Conservation (phyloP, 805 yeast genomes). For the Yamadazyma laniorum region DNA sequence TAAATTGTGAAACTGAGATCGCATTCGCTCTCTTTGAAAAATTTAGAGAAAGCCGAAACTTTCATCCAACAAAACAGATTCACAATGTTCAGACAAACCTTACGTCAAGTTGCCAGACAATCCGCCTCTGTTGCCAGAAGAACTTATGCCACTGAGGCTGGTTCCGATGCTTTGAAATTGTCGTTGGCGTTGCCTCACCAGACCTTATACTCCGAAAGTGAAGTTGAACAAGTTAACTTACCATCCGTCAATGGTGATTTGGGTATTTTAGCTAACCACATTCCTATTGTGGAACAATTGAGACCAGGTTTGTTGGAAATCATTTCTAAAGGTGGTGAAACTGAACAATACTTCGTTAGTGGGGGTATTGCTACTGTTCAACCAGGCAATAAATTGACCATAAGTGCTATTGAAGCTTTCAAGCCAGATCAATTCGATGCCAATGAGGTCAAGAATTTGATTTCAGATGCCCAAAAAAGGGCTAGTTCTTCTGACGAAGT, state of each 20-base stretch:
- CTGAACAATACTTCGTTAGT: constrained; percentile 81
- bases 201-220: constrained; percentile 59
- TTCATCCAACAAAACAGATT: constrained; percentile 7
- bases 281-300: constrained; percentile 94
- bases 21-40: constrained; percentile 10
- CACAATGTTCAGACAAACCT: constrained; percentile 61
- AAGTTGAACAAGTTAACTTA: constrained; percentile 75
- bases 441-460: constrained; percentile 72
- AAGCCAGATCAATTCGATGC: constrained; percentile 84
- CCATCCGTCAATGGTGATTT: constrained; percentile 95
- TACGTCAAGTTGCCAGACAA: constrained; percentile 60
- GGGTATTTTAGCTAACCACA: constrained; percentile 97
- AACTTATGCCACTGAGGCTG: constrained; percentile 84
- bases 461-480: constrained; percentile 94
- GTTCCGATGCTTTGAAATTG: constrained; percentile 72
- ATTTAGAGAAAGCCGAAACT: constrained; percentile 14
- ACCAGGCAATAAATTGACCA: constrained; percentile 87
- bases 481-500: constrained; percentile 79
- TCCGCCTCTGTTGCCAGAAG: constrained; percentile 62
- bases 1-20: constrained; percentile 16
- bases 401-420: constrained; percentile 94
- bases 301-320: constrained; percentile 94
- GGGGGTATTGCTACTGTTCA: constrained; percentile 97
- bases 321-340: constrained; percentile 69
- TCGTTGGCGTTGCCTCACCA: constrained; percentile 91